Evolutionary conservation across 345 rosid genomes (phyloP).

Genomic region (Psidium guajava): DNA sequence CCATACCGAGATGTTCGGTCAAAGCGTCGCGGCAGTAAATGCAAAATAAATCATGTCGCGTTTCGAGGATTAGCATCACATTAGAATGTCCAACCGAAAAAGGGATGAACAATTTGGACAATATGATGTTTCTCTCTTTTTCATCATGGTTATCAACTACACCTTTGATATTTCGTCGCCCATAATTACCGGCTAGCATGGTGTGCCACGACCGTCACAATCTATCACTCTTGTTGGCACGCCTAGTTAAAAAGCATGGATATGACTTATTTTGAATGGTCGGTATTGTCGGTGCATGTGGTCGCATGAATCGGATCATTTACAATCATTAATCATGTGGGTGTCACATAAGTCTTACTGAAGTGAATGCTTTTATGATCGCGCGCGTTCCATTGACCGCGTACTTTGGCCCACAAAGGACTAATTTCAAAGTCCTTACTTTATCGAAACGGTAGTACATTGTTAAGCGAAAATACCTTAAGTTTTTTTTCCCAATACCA

Average conservation of each 20-base stretch:
- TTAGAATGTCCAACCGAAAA: not conserved
- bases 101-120: not conserved
- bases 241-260: not conserved
- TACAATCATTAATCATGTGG: not conserved
- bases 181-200: not conserved
- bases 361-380: not conserved
- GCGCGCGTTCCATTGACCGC: not conserved
- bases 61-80: too few relatives aligned
- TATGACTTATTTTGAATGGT: not conserved
- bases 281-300: not conserved
- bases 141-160: not conserved
- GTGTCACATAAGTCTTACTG: not conserved
- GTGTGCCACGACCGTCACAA: too few relatives aligned
- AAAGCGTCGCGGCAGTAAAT: too few relatives aligned
- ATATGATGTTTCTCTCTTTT: not conserved
- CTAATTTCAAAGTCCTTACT: not conserved
- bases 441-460: not conserved
- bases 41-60: too few relatives aligned
- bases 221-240: not conserved
- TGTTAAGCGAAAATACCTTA: not conserved
- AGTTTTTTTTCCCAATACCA: not conserved
- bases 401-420: not conserved
- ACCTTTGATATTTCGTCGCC: not conserved
- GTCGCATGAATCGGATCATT: not conserved
- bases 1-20: not conserved